Conservation (phyloP, 768 basidiomycete species). For the Gloeopeniophorella convolvens region DNA sequence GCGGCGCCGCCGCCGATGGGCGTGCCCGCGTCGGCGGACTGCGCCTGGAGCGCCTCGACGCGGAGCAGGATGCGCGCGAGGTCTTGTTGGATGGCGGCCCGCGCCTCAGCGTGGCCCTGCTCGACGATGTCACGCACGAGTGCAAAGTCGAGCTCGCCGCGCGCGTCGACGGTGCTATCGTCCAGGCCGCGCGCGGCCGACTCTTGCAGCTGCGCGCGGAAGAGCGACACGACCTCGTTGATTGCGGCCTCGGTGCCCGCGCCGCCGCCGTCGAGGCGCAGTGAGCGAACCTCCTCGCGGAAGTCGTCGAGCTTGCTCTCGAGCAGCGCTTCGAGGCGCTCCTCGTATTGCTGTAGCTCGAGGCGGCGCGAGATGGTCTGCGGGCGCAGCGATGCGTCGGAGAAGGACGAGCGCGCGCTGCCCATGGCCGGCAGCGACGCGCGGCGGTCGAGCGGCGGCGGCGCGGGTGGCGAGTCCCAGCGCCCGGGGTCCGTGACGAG, state of each 20-base stretch:
- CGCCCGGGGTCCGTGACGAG: slow-evolving; percentile 55
- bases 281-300: slow-evolving; percentile 33
- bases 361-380: slow-evolving; percentile 50
- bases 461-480: slow-evolving; percentile 26
- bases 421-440: slow-evolving; percentile 37
- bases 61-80: slow-evolving; percentile 44
- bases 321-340: slow-evolving; percentile 53
- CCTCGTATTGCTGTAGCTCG: slow-evolving; percentile 53
- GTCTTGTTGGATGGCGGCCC: slow-evolving; percentile 52
- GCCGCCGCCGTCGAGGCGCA: slow-evolving; percentile 16
- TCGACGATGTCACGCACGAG: slow-evolving; percentile 64
- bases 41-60: slow-evolving; percentile 31
- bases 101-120: slow-evolving; percentile 57
- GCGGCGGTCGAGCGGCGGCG: slow-evolving; percentile 23
- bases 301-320: slow-evolving; percentile 62
- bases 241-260: slow-evolving; percentile 56
- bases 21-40: slow-evolving; percentile 19
- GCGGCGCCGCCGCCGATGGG: slow-evolving; percentile 23
- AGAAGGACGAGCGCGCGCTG: slow-evolving; percentile 41
- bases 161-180: slow-evolving; percentile 61
- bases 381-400: slow-evolving; percentile 38
- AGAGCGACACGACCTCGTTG: slow-evolving; percentile 57
- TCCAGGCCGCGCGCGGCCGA: slow-evolving; percentile 51
- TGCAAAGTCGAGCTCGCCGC: slow-evolving; percentile 74
- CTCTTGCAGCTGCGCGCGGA: slow-evolving; percentile 62